phyloP scores from a whole-genome alignment of 2,329 filamentous ascomycete species.

The Diaporthe capsici region DNA sequence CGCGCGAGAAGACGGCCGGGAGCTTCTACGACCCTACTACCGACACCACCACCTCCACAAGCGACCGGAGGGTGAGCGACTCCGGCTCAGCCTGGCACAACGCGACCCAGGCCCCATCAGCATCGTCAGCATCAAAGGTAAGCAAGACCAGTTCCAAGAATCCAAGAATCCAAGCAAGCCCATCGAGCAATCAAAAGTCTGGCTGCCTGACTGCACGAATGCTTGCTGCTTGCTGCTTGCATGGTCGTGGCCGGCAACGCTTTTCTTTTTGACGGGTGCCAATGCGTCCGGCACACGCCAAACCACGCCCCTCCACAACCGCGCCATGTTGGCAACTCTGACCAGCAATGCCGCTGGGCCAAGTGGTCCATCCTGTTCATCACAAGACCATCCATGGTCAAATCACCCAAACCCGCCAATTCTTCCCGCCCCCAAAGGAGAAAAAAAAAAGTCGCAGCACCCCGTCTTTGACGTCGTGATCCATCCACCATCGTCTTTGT shows the following conservation, averaged over 20 bases:
- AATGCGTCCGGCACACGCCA: constrained; percentile 27
- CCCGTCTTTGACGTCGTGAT: constrained; percentile 29
- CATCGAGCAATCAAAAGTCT: neutral
- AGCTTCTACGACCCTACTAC: constrained; percentile 69
- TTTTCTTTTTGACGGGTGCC: constrained; percentile 30
- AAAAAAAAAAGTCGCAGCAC: constrained; percentile 12
- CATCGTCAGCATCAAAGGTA: constrained; percentile 57
- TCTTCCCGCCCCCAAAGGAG: neutral
- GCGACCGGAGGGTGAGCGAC: constrained; percentile 63
- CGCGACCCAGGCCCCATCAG: constrained; percentile 58
- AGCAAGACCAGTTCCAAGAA: neutral
- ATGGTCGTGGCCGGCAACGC: constrained; percentile 17
- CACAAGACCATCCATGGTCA: constrained; percentile 20
- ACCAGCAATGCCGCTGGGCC: constrained; percentile 38
- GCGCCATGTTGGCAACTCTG: constrained; percentile 38
- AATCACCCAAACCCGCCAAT: constrained; percentile 32
- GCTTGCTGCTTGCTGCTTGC: constrained; percentile 13
- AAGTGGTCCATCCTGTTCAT: constrained; percentile 36
- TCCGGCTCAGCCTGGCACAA: constrained; percentile 62
- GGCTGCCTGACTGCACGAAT: neutral
- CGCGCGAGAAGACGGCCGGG: constrained; percentile 58
- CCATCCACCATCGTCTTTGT: constrained; percentile 38
- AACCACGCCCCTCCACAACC: constrained; percentile 40
- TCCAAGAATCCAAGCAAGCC: neutral
- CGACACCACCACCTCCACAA: constrained; percentile 62